phyloP scores from a whole-genome alignment of 2,329 filamentous ascomycete species.

The Pseudocercospora cruenta region DNA sequence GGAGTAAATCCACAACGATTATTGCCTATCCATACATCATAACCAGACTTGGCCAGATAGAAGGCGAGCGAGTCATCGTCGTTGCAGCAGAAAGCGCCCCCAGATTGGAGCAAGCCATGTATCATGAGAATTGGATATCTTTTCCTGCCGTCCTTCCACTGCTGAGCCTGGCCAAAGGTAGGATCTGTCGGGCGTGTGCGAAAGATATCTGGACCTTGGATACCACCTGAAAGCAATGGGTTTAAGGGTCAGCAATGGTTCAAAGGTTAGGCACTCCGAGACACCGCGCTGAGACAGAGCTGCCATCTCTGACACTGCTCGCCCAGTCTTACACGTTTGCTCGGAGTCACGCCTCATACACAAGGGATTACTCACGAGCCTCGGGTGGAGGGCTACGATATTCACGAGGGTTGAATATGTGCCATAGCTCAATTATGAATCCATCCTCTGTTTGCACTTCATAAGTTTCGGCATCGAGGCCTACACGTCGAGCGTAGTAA shows the following conservation, averaged over 20 bases:
- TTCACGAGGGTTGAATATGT: conserved; percentile 82
- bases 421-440: conserved; percentile 86
- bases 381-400: conserved; percentile 57
- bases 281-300: too few relatives aligned
- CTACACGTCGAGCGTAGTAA: conserved; percentile 86
- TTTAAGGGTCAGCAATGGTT: too few relatives aligned
- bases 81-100: conserved; percentile 86
- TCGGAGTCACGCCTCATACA: too few relatives aligned
- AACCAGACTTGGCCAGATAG: conserved; percentile 87
- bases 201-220: conserved; percentile 67
- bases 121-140: conserved; percentile 86
- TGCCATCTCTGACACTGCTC: too few relatives aligned
- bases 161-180: conserved; percentile 39
- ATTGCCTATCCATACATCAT: conserved; percentile 94
- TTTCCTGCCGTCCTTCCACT: conserved; percentile 42
- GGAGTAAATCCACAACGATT: conserved; percentile 87
- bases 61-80: conserved; percentile 90
- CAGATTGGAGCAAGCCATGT: conserved; percentile 84
- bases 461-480: conserved; percentile 80
- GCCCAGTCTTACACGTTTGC: too few relatives aligned
- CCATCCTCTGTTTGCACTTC: conserved; percentile 91
- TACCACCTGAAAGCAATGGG: conserved; percentile 28
- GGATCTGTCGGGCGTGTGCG: conserved; percentile 27
- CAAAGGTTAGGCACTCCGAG: too few relatives aligned
- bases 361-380: conserved; percentile 43